Evolutionary conservation across 371 early-diverging fungal species (phyloP).

Genomic region (Dipsacomyces acuminosporus): DNA sequence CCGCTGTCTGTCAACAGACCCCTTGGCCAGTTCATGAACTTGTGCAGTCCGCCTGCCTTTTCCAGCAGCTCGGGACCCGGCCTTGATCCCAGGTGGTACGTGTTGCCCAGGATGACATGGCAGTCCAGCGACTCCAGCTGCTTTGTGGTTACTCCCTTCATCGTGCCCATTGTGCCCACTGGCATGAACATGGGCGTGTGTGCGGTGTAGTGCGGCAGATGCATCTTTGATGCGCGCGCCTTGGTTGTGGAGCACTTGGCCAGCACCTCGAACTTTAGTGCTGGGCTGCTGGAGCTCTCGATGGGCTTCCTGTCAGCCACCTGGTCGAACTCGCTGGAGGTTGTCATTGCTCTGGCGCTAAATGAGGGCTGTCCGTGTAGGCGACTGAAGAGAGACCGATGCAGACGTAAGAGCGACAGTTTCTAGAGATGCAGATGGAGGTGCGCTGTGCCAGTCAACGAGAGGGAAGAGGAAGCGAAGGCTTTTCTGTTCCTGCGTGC

Average conservation of each 20-base stretch:
- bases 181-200: conserved; percentile 96
- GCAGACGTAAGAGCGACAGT: too few species aligned
- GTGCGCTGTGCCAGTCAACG: too few species aligned
- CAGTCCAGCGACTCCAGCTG: conserved; percentile 81
- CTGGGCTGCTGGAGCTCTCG: conserved; percentile 47
- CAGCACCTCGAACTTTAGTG: conserved; percentile 62
- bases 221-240: conserved; percentile 75
- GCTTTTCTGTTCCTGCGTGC: too few species aligned
- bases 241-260: conserved; percentile 88
- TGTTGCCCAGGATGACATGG: conserved; percentile 90
- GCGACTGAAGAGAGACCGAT: too few species aligned
- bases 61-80: conserved; percentile 79
- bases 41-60: conserved; percentile 73
- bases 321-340: conserved; percentile 23
- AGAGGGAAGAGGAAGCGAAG: too few species aligned
- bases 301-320: conserved; percentile 32
- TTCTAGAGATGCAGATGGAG: too few species aligned
- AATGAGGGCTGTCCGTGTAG: too few species aligned
- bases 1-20: conserved; percentile 89
- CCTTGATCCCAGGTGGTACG: conserved; percentile 77
- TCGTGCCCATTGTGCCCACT: conserved; percentile 94
- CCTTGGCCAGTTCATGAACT: conserved; percentile 85
- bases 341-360: too few species aligned
- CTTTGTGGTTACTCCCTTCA: conserved; percentile 81
- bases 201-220: conserved; percentile 79